phyloP scores from a whole-genome alignment of 1,284 basidiomycete genomes.

The Ganoderma meredithae region DNA sequence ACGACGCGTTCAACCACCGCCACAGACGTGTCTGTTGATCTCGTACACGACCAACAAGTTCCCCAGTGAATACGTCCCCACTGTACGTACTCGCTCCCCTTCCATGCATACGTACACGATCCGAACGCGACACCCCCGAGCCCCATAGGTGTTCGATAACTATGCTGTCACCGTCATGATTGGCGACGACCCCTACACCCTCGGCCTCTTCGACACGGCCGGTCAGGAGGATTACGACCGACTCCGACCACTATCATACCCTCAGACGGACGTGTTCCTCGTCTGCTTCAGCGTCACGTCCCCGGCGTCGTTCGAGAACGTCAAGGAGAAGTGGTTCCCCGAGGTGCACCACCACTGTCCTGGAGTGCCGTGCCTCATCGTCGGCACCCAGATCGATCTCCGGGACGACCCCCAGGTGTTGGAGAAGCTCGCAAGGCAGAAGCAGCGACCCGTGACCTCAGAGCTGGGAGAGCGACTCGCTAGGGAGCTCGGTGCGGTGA shows the following conservation, averaged over 20 bases:
- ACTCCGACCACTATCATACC: slow-evolving; percentile 98
- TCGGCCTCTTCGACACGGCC: slow-evolving; percentile 98
- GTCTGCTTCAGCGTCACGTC: slow-evolving; percentile 99
- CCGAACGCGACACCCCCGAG: slow-evolving; percentile 36
- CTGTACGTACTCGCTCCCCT: slow-evolving; percentile 64
- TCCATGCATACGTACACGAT: slow-evolving; percentile 24
- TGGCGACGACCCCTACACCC: slow-evolving; percentile 98
- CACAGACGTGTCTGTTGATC: slow-evolving; percentile 96
- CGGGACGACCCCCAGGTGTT: slow-evolving; percentile 93
- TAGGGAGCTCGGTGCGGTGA: slow-evolving; percentile 95
- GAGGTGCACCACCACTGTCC: slow-evolving; percentile 99
- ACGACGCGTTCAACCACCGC: slow-evolving; percentile 5
- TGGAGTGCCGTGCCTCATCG: slow-evolving; percentile 98
- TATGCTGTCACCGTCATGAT: slow-evolving; percentile 99
- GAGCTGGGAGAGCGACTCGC: slow-evolving; percentile 96
- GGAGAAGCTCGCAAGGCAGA: slow-evolving; percentile 96
- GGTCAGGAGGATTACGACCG: slow-evolving; percentile 99
- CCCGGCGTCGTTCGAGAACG: slow-evolving; percentile 99
- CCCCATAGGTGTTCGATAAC: slow-evolving; percentile 89
- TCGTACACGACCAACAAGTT: slow-evolving; percentile 99
- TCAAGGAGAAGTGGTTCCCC: slow-evolving; percentile 99
- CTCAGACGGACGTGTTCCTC: slow-evolving; percentile 99
- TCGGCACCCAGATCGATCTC: slow-evolving; percentile 98
- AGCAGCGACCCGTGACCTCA: slow-evolving; percentile 89
- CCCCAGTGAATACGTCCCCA: slow-evolving; percentile 98